Conservation (phyloP, 371 early-diverging fungal genomes). For the Syncephalastrum contaminatum region DNA sequence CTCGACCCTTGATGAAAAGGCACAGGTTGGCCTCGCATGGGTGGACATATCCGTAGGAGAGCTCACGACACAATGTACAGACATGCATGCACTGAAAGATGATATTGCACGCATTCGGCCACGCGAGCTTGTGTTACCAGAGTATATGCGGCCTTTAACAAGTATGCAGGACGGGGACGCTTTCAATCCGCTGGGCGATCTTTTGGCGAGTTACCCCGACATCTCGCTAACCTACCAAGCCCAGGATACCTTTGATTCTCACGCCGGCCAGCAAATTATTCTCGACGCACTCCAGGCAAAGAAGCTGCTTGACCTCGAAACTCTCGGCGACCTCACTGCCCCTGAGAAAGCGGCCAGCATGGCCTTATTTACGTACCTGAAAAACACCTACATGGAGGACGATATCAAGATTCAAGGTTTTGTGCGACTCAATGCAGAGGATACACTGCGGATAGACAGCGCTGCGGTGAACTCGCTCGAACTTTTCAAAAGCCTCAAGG, state of each 20-base stretch:
- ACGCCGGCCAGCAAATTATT: constrained; percentile 5
- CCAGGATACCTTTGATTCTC: constrained; percentile 16
- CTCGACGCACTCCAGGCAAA: constrained; percentile 3
- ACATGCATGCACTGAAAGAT: constrained; percentile 46
- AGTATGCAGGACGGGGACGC: constrained; percentile 1
- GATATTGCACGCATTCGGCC: constrained; percentile 86
- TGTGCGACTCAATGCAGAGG: constrained; percentile 36
- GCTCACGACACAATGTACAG: constrained; percentile 66
- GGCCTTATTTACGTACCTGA: constrained; percentile 55
- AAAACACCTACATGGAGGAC: constrained; percentile 51
- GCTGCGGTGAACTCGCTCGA: constrained; percentile 63
- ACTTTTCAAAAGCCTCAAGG: constrained; percentile 47
- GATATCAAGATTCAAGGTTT: constrained; percentile 51
- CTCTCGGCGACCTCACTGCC: constrained; percentile 13
- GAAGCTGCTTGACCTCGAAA: not conserved
- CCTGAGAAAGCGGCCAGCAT: constrained; percentile 50
- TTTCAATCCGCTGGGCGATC: not conserved
- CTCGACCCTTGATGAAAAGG: constrained; percentile 3
- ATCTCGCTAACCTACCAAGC: constrained; percentile 29
- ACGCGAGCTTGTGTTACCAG: constrained; percentile 73
- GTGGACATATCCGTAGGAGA: constrained; percentile 91
- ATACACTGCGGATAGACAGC: constrained; percentile 59
- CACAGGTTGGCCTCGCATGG: constrained; percentile 80
- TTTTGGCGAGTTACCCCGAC: not conserved
- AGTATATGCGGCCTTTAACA: constrained; percentile 7